phyloP scores from a whole-genome alignment of 1,139 yeast species.

The Spathaspora sp. region DNA sequence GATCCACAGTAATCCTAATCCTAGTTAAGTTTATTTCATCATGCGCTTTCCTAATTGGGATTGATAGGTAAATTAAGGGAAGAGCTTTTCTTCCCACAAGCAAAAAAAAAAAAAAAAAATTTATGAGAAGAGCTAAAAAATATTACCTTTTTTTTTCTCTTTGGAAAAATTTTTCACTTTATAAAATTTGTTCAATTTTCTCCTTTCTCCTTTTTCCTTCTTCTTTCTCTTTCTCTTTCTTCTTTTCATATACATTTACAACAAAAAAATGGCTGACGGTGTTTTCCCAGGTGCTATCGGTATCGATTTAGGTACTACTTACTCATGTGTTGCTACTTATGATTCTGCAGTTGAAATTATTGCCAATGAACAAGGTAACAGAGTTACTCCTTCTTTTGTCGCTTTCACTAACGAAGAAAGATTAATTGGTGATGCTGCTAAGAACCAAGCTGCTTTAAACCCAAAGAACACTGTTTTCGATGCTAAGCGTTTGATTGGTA shows the following conservation, averaged over 20 bases:
- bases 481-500: conserved; percentile 97
- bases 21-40: not conserved
- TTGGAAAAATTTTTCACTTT: conserved; percentile 16
- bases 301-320: conserved; percentile 98
- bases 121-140: conserved; percentile 2
- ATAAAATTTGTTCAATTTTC: conserved; percentile 12
- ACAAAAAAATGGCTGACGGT: conserved; percentile 85
- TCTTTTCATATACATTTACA: conserved; percentile 14
- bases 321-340: conserved; percentile 97
- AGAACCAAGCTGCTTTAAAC: conserved; percentile 98
- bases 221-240: conserved; percentile 11
- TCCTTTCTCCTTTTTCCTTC: conserved; percentile 14
- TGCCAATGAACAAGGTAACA: conserved; percentile 99
- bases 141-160: not conserved
- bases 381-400: conserved; percentile 97
- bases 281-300: conserved; percentile 99
- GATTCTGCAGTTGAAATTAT: conserved; percentile 89
- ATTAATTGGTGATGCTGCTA: conserved; percentile 98
- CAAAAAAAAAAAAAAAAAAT: not conserved
- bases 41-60: conserved; percentile 3
- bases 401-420: conserved; percentile 98
- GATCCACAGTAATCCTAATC: not conserved
- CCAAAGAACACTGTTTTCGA: conserved; percentile 96
- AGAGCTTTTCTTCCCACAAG: not conserved
- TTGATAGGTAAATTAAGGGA: not conserved